Conservation (phyloP, 2,329 filamentous ascomycete genomes). For the Botrytis hyacinthi region DNA sequence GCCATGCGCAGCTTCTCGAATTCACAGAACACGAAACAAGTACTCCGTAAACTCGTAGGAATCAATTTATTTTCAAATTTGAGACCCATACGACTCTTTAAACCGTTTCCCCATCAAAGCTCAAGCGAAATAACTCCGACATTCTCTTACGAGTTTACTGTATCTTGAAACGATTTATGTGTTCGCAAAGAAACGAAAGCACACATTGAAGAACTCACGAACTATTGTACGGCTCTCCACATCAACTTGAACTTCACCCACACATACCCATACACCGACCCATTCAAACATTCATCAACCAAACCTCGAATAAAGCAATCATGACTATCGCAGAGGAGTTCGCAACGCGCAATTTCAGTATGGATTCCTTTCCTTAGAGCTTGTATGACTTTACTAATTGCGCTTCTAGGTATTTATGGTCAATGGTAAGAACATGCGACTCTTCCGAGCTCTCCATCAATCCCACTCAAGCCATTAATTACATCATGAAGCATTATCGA, state of each 20-base stretch:
- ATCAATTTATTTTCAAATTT: constrained; percentile 4
- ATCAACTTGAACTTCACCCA: constrained; percentile 4
- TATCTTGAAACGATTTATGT: constrained; percentile 19
- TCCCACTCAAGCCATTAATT: constrained; percentile 13
- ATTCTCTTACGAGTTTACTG: not conserved
- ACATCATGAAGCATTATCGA: constrained; percentile 11
- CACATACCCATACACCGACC: constrained; percentile 4
- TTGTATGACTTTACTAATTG: constrained; percentile 28
- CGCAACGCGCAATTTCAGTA: constrained; percentile 72
- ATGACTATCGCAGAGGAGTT: constrained; percentile 74
- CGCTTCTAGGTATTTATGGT: constrained; percentile 63
- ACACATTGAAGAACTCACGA: constrained; percentile 7
- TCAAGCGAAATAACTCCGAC: constrained; percentile 8
- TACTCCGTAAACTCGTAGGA: constrained; percentile 9
- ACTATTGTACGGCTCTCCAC: not conserved
- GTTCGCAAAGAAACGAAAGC: constrained; percentile 17
- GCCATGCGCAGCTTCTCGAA: constrained; percentile 19
- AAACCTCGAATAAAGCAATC: constrained; percentile 42
- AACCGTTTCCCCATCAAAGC: constrained; percentile 13
- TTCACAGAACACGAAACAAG: constrained; percentile 6
- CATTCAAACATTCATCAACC: constrained; percentile 5
- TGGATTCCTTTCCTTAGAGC: constrained; percentile 38
- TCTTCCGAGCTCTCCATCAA: constrained; percentile 14
- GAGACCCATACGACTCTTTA: constrained; percentile 5
- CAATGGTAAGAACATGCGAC: constrained; percentile 60